Evolutionary conservation across 2,329 filamentous ascomycete genomes (phyloP).

Genomic region (Phialophora macrospora): DNA sequence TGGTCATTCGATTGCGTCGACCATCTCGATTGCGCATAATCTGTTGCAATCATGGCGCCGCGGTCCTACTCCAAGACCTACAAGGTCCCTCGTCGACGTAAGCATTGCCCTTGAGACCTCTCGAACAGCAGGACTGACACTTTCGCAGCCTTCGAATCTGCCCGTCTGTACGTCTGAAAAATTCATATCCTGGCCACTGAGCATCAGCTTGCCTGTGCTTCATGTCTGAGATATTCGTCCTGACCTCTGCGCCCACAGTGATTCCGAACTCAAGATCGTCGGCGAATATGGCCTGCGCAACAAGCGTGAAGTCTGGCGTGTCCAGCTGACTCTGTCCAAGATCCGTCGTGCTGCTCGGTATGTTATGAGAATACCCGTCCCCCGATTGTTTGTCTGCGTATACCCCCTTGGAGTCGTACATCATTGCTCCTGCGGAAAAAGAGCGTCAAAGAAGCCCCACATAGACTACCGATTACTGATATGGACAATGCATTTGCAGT

Average conservation of each 20-base stretch:
- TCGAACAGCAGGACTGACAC: conserved; percentile 46
- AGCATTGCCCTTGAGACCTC: conserved; percentile 42
- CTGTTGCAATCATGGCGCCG: conserved; percentile 53
- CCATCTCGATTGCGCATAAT: conserved; percentile 41
- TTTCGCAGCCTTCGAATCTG: conserved; percentile 84
- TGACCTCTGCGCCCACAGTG: conserved; percentile 73
- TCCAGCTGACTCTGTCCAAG: conserved; percentile 99
- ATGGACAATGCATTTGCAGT: conserved; percentile 60
- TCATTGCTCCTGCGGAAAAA: background rate
- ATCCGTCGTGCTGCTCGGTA: conserved; percentile 99
- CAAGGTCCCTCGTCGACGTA: conserved; percentile 91
- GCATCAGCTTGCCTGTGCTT: conserved; percentile 94
- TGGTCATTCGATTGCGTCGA: conserved; percentile 22
- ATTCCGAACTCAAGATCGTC: conserved; percentile 99
- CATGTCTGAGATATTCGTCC: conserved; percentile 77
- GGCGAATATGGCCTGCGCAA: conserved; percentile 99
- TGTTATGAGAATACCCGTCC: conserved; percentile 47
- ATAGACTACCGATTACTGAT: conserved; percentile 25
- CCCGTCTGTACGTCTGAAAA: conserved; percentile 89
- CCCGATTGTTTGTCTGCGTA: no score
- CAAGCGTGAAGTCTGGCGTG: conserved; percentile 99
- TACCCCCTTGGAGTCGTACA: background rate
- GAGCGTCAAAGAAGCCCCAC: no score
- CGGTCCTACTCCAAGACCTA: conserved; percentile 98
- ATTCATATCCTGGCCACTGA: conserved; percentile 79